Evolutionary conservation across 345 rosid species (phyloP).

Genomic region (Garcia nutans): DNA sequence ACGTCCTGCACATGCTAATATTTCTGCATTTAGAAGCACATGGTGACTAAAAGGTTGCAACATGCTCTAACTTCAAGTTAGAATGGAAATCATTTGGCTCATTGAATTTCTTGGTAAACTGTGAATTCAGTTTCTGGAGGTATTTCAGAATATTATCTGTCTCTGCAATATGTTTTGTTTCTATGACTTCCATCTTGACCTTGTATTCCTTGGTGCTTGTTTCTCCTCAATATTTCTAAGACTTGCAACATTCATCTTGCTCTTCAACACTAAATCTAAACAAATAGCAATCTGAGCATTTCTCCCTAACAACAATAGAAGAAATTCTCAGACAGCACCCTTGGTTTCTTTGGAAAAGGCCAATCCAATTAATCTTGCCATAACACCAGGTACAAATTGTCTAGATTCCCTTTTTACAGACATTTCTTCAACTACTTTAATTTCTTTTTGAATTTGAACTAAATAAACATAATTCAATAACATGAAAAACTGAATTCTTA

Average conservation of each 20-base stretch:
- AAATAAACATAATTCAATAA: too few species aligned
- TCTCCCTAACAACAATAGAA: slow-evolving; percentile 47
- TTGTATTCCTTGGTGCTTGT: slow-evolving; percentile 11
- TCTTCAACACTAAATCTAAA: slow-evolving; percentile 23
- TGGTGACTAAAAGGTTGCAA: slow-evolving; percentile 18
- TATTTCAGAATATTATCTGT: slow-evolving; percentile 42
- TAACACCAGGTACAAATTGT: slow-evolving; percentile 40
- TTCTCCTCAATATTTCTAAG: slow-evolving; percentile 26
- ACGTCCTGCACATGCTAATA: slow-evolving; percentile 14
- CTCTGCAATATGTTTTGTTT: slow-evolving; percentile 26
- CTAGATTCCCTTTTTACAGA: slow-evolving; percentile 42
- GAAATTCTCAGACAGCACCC: slow-evolving; percentile 64
- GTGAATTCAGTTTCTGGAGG: slow-evolving; percentile 34
- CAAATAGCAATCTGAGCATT: slow-evolving; percentile 19
- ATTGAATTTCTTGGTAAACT: slow-evolving; percentile 34
- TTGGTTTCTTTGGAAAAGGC: slow-evolving; percentile 40
- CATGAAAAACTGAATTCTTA: too few species aligned
- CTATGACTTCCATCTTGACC: slow-evolving; percentile 5
- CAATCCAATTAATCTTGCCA: slow-evolving; percentile 68
- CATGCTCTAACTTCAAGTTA: slow-evolving; percentile 22
- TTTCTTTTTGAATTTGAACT: too few species aligned
- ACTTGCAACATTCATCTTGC: slow-evolving; percentile 25
- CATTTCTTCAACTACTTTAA: slow-evolving; percentile 24
- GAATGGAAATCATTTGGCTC: slow-evolving; percentile 35
- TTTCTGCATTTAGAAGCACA: slow-evolving; percentile 12